Evolutionary conservation across 768 basidiomycete species (phyloP).

Genomic region (Butyriboletus loyo): DNA sequence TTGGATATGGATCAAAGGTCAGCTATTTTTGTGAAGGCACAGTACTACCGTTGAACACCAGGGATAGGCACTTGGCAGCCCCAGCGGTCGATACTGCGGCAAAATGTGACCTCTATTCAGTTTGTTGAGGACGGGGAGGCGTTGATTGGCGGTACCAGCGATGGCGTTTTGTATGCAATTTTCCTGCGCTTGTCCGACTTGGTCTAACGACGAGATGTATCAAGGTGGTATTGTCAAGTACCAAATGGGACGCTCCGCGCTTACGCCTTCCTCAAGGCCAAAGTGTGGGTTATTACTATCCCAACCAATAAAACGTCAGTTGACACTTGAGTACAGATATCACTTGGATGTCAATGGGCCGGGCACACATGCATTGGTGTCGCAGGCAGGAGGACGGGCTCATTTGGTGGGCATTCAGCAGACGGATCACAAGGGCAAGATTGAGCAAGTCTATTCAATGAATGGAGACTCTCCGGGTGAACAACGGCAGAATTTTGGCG

Average conservation of each 20-base stretch:
- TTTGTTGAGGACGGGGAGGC: conserved; percentile 64
- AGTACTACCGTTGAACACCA: conserved; percentile 1
- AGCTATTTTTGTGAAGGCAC: neutral
- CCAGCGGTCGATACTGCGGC: conserved; percentile 61
- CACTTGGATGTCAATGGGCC: conserved; percentile 51
- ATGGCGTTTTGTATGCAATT: conserved; percentile 58
- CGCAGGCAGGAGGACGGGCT: conserved; percentile 47
- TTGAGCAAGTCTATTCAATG: conserved; percentile 51
- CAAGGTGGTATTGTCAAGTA: conserved; percentile 66
- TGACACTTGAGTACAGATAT: conserved; percentile 37
- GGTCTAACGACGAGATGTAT: conserved; percentile 10
- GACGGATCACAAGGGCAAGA: conserved; percentile 48
- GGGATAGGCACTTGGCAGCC: conserved; percentile 56
- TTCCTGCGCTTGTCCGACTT: neutral
- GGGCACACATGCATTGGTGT: conserved; percentile 52
- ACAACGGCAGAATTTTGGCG: conserved; percentile 39
- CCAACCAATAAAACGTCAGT: neutral
- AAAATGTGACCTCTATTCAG: conserved; percentile 60
- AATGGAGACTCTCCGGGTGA: conserved; percentile 34
- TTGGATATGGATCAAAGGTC: conserved; percentile 63
- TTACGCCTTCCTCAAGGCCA: conserved; percentile 54
- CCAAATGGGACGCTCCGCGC: conserved; percentile 65
- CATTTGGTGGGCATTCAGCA: conserved; percentile 50
- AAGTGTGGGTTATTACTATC: conserved; percentile 45
- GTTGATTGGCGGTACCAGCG: conserved; percentile 65